A percentile compares a stretch with the other conserved stretches of the same genome.
Evolutionary conservation across 768 basidiomycete species (phyloP).

Genomic region (Cystofilobasidium ferigula): DNA sequence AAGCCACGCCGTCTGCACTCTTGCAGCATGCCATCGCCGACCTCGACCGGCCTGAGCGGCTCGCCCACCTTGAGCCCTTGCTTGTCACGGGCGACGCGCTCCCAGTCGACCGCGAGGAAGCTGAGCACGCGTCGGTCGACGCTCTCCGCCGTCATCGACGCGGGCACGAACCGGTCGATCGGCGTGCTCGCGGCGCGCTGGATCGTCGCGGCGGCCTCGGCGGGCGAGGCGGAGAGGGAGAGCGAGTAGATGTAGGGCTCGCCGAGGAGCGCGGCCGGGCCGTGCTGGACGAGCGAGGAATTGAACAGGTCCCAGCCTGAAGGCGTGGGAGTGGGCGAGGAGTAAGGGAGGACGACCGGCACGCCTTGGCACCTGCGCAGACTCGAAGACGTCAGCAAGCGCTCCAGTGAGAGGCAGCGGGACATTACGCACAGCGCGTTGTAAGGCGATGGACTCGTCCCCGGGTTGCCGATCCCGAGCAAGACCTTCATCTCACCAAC

Average conservation of each 20-base stretch:
- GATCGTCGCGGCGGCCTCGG: neutral
- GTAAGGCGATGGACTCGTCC: constrained; percentile 1
- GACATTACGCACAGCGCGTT: constrained; percentile 10
- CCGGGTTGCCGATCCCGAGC: constrained; percentile 7
- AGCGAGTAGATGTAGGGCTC: constrained; percentile 12
- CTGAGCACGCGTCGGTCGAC: neutral
- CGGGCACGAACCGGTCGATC: constrained; percentile 8
- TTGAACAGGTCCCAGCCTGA: constrained; percentile 11
- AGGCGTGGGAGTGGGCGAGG: neutral
- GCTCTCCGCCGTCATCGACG: constrained; percentile 4
- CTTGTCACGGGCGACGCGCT: neutral
- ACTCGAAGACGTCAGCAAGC: neutral
- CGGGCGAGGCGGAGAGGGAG: neutral
- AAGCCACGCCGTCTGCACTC: neutral
- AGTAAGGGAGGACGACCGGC: constrained; percentile 11
- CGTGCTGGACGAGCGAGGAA: constrained; percentile 1
- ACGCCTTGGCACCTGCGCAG: constrained; percentile 11
- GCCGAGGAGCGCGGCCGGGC: constrained; percentile 9
- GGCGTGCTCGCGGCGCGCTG: neutral
- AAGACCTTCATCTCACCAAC: constrained; percentile 2
- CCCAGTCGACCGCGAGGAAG: constrained; percentile 6
- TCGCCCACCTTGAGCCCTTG: neutral
- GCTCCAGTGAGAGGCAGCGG: neutral
- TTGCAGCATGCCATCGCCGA: neutral
- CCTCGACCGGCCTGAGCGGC: neutral